Percentiles rank a stretch among this genome's conserved stretches.
phyloP scores from a whole-genome alignment of 139 green algal genomes.

The Coelastrella sp. region DNA sequence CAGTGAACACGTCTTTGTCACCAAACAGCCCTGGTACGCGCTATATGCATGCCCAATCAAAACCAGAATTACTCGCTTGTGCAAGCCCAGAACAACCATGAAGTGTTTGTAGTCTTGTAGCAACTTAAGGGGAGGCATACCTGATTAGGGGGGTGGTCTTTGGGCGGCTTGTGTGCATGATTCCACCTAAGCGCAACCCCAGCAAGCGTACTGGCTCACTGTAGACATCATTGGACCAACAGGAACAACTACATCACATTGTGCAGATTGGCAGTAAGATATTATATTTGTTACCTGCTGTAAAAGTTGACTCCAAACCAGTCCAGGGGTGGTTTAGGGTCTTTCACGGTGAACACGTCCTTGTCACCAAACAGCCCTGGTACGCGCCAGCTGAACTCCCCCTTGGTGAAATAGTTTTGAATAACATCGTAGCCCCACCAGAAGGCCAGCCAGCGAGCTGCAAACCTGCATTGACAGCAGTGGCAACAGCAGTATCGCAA shows the following conservation, averaged over 20 bases:
- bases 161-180: too few relatives aligned
- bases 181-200: too few relatives aligned
- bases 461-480: slow-evolving; percentile 23
- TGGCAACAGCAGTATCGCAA: slow-evolving; percentile 1
- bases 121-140: too few relatives aligned
- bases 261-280: too few relatives aligned
- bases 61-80: too few relatives aligned
- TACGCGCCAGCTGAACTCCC: slow-evolving; percentile 59
- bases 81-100: too few relatives aligned
- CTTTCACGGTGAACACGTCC: neutral
- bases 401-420: slow-evolving; percentile 55
- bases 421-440: slow-evolving; percentile 66
- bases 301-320: slow-evolving; percentile 35
- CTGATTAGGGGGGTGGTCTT: too few relatives aligned
- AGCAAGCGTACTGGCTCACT: too few relatives aligned
- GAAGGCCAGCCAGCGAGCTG: slow-evolving; percentile 51
- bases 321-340: slow-evolving; percentile 13
- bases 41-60: too few relatives aligned
- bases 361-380: neutral
- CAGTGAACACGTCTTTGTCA: neutral
- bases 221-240: too few relatives aligned
- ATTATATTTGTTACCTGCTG: neutral
- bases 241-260: too few relatives aligned
- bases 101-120: too few relatives aligned
- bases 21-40: neutral